Conservation (phyloP, 768 basidiomycete species). For the Hypholoma fasciculare region DNA sequence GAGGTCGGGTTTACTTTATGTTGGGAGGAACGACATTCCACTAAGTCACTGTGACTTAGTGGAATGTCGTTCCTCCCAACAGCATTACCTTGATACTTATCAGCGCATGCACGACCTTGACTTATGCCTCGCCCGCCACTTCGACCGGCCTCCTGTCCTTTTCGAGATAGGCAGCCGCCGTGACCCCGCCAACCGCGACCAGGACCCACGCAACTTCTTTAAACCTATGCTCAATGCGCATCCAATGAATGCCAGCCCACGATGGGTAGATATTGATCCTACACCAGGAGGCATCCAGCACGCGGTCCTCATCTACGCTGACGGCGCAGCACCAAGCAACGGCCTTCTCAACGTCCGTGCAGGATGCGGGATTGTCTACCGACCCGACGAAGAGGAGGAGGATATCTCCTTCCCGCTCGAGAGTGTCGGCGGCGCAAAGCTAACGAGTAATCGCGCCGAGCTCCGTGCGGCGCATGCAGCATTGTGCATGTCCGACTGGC, state of each 20-base stretch:
- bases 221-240: background rate
- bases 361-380: background rate
- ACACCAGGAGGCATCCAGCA: background rate
- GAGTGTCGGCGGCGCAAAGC: background rate
- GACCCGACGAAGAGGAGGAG: background rate
- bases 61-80: no score
- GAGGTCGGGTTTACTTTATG: no score
- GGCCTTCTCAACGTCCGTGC: background rate
- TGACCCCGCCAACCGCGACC: background rate
- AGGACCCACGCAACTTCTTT: background rate
- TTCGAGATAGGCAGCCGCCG: background rate
- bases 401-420: background rate
- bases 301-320: background rate
- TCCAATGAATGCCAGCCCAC: background rate
- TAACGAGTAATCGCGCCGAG: slow-evolving; percentile 21
- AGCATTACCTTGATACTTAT: no score
- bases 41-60: no score
- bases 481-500: slow-evolving; percentile 23
- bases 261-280: background rate
- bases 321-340: background rate
- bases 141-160: background rate
- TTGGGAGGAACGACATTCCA: no score
- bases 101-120: no score
- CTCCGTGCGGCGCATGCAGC: slow-evolving; percentile 20
- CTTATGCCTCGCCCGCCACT: background rate